phyloP scores from a whole-genome alignment of 345 rosid genomes.

The Salix koriyanagi region DNA sequence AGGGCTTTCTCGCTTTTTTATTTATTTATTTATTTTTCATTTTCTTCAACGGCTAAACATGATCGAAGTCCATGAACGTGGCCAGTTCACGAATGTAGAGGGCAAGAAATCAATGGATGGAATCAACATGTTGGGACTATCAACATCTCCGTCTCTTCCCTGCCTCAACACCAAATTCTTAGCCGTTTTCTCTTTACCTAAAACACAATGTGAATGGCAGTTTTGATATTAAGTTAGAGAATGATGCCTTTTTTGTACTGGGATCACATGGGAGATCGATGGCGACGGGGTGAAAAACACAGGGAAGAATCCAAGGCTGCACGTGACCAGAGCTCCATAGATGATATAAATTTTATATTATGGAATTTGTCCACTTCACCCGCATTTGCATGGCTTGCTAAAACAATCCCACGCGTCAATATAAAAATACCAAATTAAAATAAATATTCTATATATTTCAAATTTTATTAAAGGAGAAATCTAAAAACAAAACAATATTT shows the following conservation, averaged over 20 bases:
- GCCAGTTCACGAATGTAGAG: conserved; percentile 7
- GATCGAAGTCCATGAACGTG: conserved; percentile 5
- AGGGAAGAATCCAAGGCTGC: conserved; percentile 41
- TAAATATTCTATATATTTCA: too few relatives aligned
- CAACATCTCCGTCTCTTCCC: background rate
- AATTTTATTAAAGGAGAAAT: too few relatives aligned
- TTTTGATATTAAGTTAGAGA: conserved; percentile 10
- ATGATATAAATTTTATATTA: background rate
- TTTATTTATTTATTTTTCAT: too few relatives aligned
- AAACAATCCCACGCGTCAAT: background rate
- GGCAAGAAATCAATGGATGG: background rate
- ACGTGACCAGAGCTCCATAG: conserved; percentile 45
- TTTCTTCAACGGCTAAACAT: background rate
- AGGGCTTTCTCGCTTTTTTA: too few relatives aligned
- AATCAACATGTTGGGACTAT: background rate
- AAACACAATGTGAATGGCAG: conserved; percentile 6
- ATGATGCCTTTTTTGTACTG: background rate
- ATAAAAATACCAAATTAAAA: background rate
- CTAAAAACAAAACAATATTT: too few relatives aligned
- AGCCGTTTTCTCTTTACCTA: conserved; percentile 2
- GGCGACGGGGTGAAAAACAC: conserved; percentile 4
- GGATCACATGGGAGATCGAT: conserved; percentile 22
- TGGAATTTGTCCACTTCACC: background rate
- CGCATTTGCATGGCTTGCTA: background rate
- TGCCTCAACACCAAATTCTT: background rate